These are phyloP conservation scores for Neurospora sp. DNA, from an alignment of 495 filamentous ascomycete species.

Conservation along the genomic window DNA sequence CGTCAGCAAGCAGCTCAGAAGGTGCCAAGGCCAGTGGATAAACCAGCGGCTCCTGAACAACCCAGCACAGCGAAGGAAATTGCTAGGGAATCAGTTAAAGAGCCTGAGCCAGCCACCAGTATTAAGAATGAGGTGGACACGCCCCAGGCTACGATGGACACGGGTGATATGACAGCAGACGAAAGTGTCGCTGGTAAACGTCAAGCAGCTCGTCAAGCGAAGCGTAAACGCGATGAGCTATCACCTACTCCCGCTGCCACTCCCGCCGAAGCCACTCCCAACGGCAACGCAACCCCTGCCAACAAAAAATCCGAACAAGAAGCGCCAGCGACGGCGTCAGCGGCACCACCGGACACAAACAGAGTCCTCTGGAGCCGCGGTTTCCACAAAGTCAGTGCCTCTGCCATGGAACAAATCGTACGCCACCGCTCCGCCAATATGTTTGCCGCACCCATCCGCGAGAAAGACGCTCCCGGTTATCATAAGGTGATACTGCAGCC, in stretches of 20 bases:
- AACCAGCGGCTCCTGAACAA: neutral
- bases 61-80: neutral
- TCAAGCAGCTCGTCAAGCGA: slow-evolving; percentile 17
- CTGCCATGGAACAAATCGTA: slow-evolving; percentile 76
- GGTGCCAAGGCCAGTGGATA: slow-evolving; percentile 4
- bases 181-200: slow-evolving; percentile 26
- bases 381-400: slow-evolving; percentile 65
- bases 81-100: neutral
- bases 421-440: slow-evolving; percentile 81
- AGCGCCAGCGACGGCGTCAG: neutral
- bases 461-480: slow-evolving; percentile 81
- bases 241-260: slow-evolving; percentile 19
- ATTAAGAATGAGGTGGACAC: slow-evolving; percentile 64
- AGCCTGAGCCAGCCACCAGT: slow-evolving; percentile 19
- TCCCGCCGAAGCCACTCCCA: neutral
- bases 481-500: slow-evolving; percentile 75
- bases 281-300: neutral
- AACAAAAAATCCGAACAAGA: slow-evolving; percentile 1
- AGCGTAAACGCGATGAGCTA: slow-evolving; percentile 39
- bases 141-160: slow-evolving; percentile 42
- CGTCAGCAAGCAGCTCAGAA: slow-evolving; percentile 6
- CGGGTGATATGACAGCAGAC: slow-evolving; percentile 41
- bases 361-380: slow-evolving; percentile 63
- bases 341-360: slow-evolving; percentile 22
- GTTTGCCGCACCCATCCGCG: slow-evolving; percentile 74